phyloP scores from a whole-genome alignment of 129 eudicot genomes.

The Chrysanthemum lavandulifolium region DNA sequence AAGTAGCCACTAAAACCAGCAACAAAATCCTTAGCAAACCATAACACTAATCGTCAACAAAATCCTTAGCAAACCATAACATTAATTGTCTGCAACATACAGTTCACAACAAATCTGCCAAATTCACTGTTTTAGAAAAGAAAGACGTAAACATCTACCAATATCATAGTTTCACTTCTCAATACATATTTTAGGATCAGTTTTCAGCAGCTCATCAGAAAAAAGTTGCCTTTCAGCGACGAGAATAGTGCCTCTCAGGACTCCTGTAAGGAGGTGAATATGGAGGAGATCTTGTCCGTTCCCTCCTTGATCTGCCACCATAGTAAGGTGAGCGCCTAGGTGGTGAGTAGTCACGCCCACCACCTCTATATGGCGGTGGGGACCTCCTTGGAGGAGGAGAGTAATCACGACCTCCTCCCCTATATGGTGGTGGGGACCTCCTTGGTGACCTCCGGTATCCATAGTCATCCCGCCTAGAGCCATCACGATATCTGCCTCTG shows the following conservation, averaged over 20 bases:
- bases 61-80: conserved; percentile 14
- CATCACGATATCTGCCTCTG: conserved; percentile 76
- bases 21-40: conserved; percentile 14
- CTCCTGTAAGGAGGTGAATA: conserved; percentile 74
- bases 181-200: conserved; percentile 11
- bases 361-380: conserved; percentile 69
- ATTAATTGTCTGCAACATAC: no score
- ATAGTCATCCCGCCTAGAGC: conserved; percentile 79
- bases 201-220: background rate
- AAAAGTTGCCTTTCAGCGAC: conserved; percentile 53
- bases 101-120: conserved; percentile 14
- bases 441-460: conserved; percentile 86
- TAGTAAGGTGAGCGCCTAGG: conserved; percentile 66
- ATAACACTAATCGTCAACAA: background rate
- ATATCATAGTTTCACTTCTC: background rate
- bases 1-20: conserved; percentile 3
- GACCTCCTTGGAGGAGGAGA: conserved; percentile 76
- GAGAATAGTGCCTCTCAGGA: conserved; percentile 64
- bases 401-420: conserved; percentile 71
- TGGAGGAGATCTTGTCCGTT: conserved; percentile 64
- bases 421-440: conserved; percentile 63
- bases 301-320: conserved; percentile 92
- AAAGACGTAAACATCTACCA: conserved; percentile 7
- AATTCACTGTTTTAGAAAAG: background rate
- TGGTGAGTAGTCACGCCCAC: conserved; percentile 72